These are phyloP conservation scores for Leishmania gerbilli DNA, from an alignment of 208 protist species.

Conservation along the genomic window DNA sequence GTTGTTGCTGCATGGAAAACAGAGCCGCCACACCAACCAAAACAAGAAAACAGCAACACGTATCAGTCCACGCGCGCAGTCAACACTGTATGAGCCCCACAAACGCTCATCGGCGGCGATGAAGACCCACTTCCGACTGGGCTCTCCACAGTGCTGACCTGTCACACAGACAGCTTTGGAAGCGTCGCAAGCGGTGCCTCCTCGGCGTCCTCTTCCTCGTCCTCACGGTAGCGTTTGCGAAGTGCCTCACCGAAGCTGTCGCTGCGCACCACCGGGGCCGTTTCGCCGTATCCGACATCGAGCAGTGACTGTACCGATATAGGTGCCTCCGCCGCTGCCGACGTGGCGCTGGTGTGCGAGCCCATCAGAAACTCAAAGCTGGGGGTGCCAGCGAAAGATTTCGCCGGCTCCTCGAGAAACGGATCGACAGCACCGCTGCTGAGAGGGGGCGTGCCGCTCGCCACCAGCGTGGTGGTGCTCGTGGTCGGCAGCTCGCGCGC, in stretches of 20 bases:
- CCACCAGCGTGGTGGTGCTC: neutral
- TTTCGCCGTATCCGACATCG: slow-evolving; percentile 45
- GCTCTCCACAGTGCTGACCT: neutral
- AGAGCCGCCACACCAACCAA: neutral
- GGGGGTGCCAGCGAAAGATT: neutral
- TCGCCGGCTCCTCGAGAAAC: slow-evolving; percentile 19
- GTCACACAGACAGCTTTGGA: slow-evolving; percentile 18
- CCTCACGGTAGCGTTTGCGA: slow-evolving; percentile 80
- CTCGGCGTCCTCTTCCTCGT: slow-evolving; percentile 53
- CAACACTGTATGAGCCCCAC: neutral
- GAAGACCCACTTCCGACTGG: neutral
- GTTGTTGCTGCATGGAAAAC: neutral
- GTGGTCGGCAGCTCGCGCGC: slow-evolving; percentile 20
- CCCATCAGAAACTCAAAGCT: neutral
- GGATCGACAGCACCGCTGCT: slow-evolving; percentile 26
- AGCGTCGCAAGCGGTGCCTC: slow-evolving; percentile 6
- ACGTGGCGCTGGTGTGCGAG: neutral
- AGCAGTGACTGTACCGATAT: slow-evolving; percentile 60
- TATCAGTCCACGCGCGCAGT: neutral
- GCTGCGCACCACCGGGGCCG: slow-evolving; percentile 36
- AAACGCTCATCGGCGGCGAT: neutral
- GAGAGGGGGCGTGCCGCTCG: neutral
- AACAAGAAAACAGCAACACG: neutral
- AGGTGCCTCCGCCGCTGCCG: neutral
- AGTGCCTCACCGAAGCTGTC: slow-evolving; percentile 70